A percentile compares a stretch with the other conserved stretches of the same genome.
These are phyloP conservation scores for Tolypocladium inflatum DNA, from an alignment of 2,329 filamentous ascomycete genomes.

Conservation along the genomic window DNA sequence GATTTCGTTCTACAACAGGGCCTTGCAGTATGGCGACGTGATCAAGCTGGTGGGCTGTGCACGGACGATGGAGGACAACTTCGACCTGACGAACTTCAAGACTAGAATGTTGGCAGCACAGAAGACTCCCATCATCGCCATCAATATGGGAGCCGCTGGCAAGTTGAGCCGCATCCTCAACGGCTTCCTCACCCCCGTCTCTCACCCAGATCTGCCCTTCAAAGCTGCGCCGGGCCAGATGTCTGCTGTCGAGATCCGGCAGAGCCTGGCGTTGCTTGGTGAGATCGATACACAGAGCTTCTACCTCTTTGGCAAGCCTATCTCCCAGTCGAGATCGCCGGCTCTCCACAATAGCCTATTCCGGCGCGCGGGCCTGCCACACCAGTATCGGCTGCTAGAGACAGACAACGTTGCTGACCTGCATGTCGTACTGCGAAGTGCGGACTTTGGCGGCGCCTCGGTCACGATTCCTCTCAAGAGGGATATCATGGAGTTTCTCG, in stretches of 20 bases:
- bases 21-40: slow-evolving; percentile 80
- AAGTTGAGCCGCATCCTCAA: slow-evolving; percentile 89
- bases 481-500: slow-evolving; percentile 72
- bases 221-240: slow-evolving; percentile 92
- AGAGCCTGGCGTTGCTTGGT: slow-evolving; percentile 67
- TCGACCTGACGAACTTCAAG: slow-evolving; percentile 74
- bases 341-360: slow-evolving; percentile 87
- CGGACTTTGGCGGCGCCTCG: slow-evolving; percentile 83
- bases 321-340: slow-evolving; percentile 74
- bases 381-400: slow-evolving; percentile 69
- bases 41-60: slow-evolving; percentile 91
- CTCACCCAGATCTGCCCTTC: slow-evolving; percentile 79
- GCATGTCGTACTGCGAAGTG: slow-evolving; percentile 52
- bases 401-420: slow-evolving; percentile 57
- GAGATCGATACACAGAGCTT: slow-evolving; percentile 69
- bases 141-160: slow-evolving; percentile 87
- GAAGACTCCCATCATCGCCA: slow-evolving; percentile 76
- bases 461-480: slow-evolving; percentile 94
- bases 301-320: slow-evolving; percentile 80
- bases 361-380: slow-evolving; percentile 65
- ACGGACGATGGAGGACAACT: slow-evolving; percentile 72
- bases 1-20: slow-evolving; percentile 82
- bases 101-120: slow-evolving; percentile 62
- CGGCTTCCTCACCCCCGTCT: slow-evolving; percentile 87
- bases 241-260: slow-evolving; percentile 79